Percentiles rank a stretch among this genome's conserved stretches.
These are phyloP conservation scores for Carex arenaria DNA, from an alignment of 202 grass and related monocot species.

Conservation along the genomic window DNA sequence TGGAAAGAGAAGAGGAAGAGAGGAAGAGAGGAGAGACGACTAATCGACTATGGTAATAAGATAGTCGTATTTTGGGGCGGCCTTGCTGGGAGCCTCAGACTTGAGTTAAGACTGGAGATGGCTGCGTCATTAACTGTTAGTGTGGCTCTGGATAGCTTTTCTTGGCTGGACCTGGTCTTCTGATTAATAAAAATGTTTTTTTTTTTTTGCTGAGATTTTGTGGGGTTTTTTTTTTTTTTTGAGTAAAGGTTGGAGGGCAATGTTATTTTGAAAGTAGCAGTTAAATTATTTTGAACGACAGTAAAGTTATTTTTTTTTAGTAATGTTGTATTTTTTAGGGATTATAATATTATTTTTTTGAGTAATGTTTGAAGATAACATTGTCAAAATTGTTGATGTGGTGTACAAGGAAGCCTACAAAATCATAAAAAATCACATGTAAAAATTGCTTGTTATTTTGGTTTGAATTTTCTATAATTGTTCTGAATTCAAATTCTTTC, in stretches of 20 bases:
- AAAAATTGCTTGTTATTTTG: background rate
- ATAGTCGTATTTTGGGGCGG: slow-evolving; percentile 15
- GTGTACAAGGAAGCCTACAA: background rate
- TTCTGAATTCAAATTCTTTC: background rate
- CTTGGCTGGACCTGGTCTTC: background rate
- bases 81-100: slow-evolving; percentile 5
- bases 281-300: too few relatives aligned
- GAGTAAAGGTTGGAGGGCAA: too few relatives aligned
- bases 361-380: too few relatives aligned
- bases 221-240: background rate
- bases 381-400: too few relatives aligned
- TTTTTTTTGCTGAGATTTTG: background rate
- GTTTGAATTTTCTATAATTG: background rate
- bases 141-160: background rate
- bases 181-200: background rate
- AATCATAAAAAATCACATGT: background rate
- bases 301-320: too few relatives aligned
- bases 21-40: background rate
- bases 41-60: background rate
- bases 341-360: too few relatives aligned
- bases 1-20: background rate
- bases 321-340: too few relatives aligned
- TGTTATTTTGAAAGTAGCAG: too few relatives aligned
- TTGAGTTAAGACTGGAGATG: slow-evolving; percentile 12
- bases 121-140: slow-evolving; percentile 25